Conservation (phyloP, 257 asterid species). For the Solanum megistacrolobum region DNA sequence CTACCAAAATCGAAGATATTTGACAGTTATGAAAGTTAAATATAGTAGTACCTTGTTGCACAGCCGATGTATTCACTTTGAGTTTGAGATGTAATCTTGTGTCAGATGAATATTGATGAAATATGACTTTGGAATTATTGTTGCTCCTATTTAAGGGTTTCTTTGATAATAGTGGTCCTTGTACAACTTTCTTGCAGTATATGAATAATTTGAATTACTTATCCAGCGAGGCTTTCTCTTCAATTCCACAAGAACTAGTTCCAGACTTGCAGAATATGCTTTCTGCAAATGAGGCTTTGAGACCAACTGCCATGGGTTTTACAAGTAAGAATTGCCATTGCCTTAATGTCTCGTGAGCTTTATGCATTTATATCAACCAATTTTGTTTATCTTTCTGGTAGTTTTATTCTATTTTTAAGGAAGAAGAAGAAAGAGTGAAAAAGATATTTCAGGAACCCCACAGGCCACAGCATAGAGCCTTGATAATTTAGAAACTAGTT, state of each 20-base stretch:
- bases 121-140: background rate
- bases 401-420: background rate
- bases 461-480: background rate
- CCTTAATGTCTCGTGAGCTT: background rate
- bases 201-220: conserved; percentile 85
- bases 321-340: conserved; percentile 37
- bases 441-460: background rate
- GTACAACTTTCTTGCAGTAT: conserved; percentile 55
- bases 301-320: conserved; percentile 87
- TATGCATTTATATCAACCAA: background rate
- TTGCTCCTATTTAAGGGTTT: background rate
- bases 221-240: conserved; percentile 64
- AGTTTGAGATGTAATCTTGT: background rate
- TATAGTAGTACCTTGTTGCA: background rate
- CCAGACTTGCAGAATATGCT: conserved; percentile 83
- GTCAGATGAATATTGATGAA: background rate
- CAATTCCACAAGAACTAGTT: conserved; percentile 74
- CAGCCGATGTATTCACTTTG: background rate
- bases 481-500: background rate
- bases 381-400: background rate
- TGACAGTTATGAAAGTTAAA: background rate
- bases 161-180: conserved; percentile 16
- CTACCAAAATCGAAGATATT: background rate
- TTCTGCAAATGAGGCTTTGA: conserved; percentile 54
- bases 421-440: background rate